Base-by-base conservation (phyloP, 495 filamentous ascomycete species). In the Penicillium bovifimosum region DNA sequence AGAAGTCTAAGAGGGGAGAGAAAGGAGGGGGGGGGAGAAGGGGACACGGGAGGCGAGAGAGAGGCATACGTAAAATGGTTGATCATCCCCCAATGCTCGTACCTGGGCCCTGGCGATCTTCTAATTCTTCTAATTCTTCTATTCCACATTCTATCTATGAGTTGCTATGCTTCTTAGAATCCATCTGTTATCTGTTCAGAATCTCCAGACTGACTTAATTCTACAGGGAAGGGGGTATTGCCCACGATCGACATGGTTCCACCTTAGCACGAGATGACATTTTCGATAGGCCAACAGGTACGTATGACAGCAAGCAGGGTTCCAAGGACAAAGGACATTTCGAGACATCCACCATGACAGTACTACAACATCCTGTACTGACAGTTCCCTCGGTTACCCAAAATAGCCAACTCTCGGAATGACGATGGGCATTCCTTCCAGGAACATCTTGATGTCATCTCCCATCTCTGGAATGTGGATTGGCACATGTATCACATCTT, bases 361-460 rank as follows among this genome's bases (percentile, higher is more conserved):
- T 24, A 24, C 20, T 24, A 24, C 20, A 24, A 24, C 20, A 7
- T 28, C 14, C 14, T 14, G 9, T 11, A 41, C 34, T n/a, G 26
- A 14, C 27, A 26, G 35, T 42, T 55, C 41, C 44, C 26, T 45
- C 41, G 26, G 41, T 11, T 9, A 17, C 41, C 26, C 36, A 41
- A 41, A 34, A 14, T 20, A 31, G 43, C 34, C 32, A 18, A 35
- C 50, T 32, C 46, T 50, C 10, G 59, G 55, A 62, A 62, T 62
- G 57, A 59, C 56, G 52, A 52, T 44, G 1, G 29, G 29, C 53
- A 56, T 60, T 60, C 57, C 44, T 24, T 3, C n/a, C n/a, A n/a
- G n/a, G 5, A 2, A 4, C 4, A 24, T 24, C 20, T 48, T 48
- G 45, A 38, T 39, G 34, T 27, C 39, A 32, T 47, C 47, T 33